Evolutionary conservation across 805 yeast species (phyloP).

Genomic region (Saccharomycopsis fibuligera): DNA sequence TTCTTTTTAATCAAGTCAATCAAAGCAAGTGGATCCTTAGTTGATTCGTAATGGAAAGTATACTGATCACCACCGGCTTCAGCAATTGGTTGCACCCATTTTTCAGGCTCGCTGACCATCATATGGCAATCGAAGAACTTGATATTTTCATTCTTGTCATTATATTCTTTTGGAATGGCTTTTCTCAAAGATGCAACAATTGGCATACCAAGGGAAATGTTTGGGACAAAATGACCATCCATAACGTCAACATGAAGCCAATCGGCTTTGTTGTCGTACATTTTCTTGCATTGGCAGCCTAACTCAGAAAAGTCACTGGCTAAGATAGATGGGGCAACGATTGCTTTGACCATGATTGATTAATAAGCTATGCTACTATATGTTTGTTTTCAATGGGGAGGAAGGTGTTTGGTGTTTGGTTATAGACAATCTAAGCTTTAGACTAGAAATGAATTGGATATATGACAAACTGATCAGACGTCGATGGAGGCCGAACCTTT

Average conservation of each 20-base stretch:
- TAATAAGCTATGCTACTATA: too few relatives aligned
- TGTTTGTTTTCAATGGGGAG: too few relatives aligned
- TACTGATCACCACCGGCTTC: slow-evolving; percentile 93
- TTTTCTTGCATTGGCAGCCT: slow-evolving; percentile 79
- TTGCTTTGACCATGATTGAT: slow-evolving; percentile 58
- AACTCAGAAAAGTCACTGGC: slow-evolving; percentile 88
- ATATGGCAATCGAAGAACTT: slow-evolving; percentile 88
- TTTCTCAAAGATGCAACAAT: slow-evolving; percentile 72
- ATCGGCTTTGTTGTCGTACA: slow-evolving; percentile 77
- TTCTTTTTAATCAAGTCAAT: slow-evolving; percentile 67
- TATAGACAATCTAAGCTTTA: too few relatives aligned
- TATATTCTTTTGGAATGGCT: slow-evolving; percentile 57
- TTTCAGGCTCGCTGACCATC: slow-evolving; percentile 92
- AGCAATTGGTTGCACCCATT: slow-evolving; percentile 90
- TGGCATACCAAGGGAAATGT: slow-evolving; percentile 91
- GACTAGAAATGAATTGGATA: too few relatives aligned
- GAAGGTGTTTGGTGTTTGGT: too few relatives aligned
- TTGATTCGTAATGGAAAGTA: slow-evolving; percentile 93
- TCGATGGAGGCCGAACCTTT: too few relatives aligned
- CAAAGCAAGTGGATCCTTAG: slow-evolving; percentile 66
- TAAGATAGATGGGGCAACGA: slow-evolving; percentile 90
- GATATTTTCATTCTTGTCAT: slow-evolving; percentile 13
- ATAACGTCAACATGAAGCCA: slow-evolving; percentile 98
- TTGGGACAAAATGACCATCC: slow-evolving; percentile 99
- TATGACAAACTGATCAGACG: too few relatives aligned